Evolutionary conservation across 2,329 filamentous ascomycete species (phyloP).

Genomic region (Phaeosphaeriaceae sp.): DNA sequence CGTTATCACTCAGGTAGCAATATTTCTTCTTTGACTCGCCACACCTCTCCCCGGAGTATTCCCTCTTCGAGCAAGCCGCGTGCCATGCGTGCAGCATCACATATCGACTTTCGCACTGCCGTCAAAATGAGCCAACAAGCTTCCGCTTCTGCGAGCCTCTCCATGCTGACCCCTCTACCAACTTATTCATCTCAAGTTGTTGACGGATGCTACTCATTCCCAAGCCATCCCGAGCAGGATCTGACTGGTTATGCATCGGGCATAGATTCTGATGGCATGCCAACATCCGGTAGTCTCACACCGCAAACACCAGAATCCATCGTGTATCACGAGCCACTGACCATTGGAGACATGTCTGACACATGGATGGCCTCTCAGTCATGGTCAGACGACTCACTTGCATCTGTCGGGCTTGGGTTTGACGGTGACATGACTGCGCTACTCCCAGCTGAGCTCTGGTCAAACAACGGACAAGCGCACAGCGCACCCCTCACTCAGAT

Average conservation of each 20-base stretch:
- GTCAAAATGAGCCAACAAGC: conserved; percentile 34
- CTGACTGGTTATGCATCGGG: conserved; percentile 22
- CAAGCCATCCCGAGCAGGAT: conserved; percentile 30
- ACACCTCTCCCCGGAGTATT: conserved; percentile 31
- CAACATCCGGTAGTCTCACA: conserved; percentile 30
- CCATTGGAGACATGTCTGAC: conserved; percentile 26
- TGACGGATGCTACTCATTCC: conserved; percentile 34
- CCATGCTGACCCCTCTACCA: conserved; percentile 37
- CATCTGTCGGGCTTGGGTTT: conserved; percentile 33
- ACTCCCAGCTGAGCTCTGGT: conserved; percentile 31
- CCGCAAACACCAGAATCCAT: conserved; percentile 43
- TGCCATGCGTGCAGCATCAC: conserved; percentile 31
- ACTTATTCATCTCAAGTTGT: conserved; percentile 31
- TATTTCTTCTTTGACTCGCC: conserved; percentile 23
- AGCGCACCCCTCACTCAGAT: conserved; percentile 24
- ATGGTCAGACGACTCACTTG: conserved; percentile 33
- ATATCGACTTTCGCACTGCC: conserved; percentile 38
- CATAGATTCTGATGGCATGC: conserved; percentile 24
- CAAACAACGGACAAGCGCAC: conserved; percentile 21
- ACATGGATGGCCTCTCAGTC: conserved; percentile 25
- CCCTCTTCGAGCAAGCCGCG: conserved; percentile 25
- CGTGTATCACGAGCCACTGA: conserved; percentile 27
- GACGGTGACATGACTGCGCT: conserved; percentile 25
- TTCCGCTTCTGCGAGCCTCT: conserved; percentile 26
- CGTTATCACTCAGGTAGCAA: conserved; percentile 30